Base-by-base conservation (phyloP, 129 eudicot species). In the Gnaphalium uliginosum region DNA sequence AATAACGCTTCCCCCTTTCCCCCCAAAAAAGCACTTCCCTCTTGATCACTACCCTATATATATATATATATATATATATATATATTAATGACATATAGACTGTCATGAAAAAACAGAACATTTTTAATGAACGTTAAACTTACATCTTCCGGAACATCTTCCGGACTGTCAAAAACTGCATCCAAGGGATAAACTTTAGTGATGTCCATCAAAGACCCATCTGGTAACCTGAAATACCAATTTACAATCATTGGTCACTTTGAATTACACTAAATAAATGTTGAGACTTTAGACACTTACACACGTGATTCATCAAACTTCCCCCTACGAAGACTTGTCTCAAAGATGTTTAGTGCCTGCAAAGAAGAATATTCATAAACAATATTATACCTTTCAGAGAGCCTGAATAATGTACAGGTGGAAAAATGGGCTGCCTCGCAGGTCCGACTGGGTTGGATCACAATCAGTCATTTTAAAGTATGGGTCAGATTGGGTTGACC, bases 41-140 rank as follows among this genome's bases (percentile, higher is more conserved):
- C n/a, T n/a, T n/a, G n/a, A n/a, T n/a, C n/a, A n/a, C n/a, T n/a
- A n/a, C n/a, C n/a, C n/a, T n/a, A n/a, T n/a, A n/a, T n/a, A n/a
- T n/a, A n/a, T n/a, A n/a, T n/a, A n/a, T n/a, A n/a, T n/a, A n/a
- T n/a, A n/a, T n/a, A n/a, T n/a, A n/a, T n/a, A n/a, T n/a, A n/a
- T 27, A 27, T 27, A 27, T 18, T 2, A 13, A 15, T 53, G 59
- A 17, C 66, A 93, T 97, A 67, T 60, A 5, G 30, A 58, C 32
- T 60, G 8, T 51, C 60, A 67, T 74, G 5, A 76, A 77, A 32
- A 82, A 27, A n/a, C 29, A 27, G 29, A 27, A 27, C n/a, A n/a
- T n/a, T n/a, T n/a, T n/a, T n/a, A n/a, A n/a, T n/a, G n/a, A n/a
- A n/a, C n/a, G n/a, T n/a, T 22, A 0, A 10, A 26, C 0, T 62